Evolutionary conservation across 306 rosid genomes (phyloP), one percentile per base, ranked within the genome.

Genomic region (Castanospermum australe): DNA sequence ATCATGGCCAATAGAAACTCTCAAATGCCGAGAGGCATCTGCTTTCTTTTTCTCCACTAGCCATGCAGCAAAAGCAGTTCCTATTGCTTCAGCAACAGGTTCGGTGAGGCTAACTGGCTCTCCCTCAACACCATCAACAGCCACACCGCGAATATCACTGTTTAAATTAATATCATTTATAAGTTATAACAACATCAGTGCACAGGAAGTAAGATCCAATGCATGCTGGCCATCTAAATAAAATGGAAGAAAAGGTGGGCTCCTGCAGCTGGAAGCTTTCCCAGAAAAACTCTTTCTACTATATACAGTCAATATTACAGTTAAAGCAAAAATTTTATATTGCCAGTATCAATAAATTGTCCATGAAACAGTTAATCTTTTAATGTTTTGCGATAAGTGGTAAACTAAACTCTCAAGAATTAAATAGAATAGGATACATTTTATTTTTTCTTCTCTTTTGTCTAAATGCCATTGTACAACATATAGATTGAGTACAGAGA

Each of bases 121-220:
- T 61, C 97, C 98, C 79, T 91, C 96, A 68, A 92, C 90, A 67
- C 99, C 98, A 75, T 91, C 87, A 79, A 92, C 80, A 84, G 99
- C 93, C 84, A 95, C 97, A 56, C 97, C 99, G 14, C 98, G 96
- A 67, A 95, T 95, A 81, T 95, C 99, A 85, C 97, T 92, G 85
- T 80, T 70, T 72, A 73, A 73, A 63, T 80, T 52, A 45, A 57
- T 12, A 73, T 67, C 68, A 86, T 73, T 68, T 71, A 76, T 45
- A 79, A 54, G 41, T 51, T 57, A 64, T 38, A 78, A 65, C 62
- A 66, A 67, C 78, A 84, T 74, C 65, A 86, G 55, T 5, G 8
- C 47, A 65, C 78, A 61, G 65, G 67, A 76, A 55, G 63, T 51
- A 11, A 68, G 64, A 75, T 66, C 30, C 11, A 39, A 18, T 2